A percentile compares a stretch with the other conserved stretches of the same genome.
Evolutionary conservation across 345 rosid species (phyloP).

Genomic region (Anastatica hierochuntica): DNA sequence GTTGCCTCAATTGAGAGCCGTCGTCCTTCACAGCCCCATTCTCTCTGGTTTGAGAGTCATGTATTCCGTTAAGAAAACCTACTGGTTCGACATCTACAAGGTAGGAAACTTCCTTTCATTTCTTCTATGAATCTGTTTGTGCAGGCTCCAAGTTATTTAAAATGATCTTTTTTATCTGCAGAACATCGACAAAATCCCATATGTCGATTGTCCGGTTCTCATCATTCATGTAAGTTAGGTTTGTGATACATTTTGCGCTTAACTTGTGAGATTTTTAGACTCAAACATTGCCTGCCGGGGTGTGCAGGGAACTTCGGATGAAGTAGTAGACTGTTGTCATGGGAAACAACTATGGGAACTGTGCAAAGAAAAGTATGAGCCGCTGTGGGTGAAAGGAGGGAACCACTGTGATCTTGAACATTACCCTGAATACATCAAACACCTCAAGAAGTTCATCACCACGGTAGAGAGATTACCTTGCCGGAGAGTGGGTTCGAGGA

Average conservation of each 20-base stretch:
- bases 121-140: neutral
- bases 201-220: constrained; percentile 66
- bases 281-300: too few relatives aligned
- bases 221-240: constrained; percentile 59
- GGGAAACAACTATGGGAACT: constrained; percentile 82
- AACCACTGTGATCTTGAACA: constrained; percentile 84
- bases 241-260: neutral
- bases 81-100: constrained; percentile 97
- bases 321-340: constrained; percentile 82
- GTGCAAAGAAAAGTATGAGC: constrained; percentile 86
- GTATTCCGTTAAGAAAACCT: constrained; percentile 83
- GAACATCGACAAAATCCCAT: constrained; percentile 81
- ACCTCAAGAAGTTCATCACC: constrained; percentile 76
- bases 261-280: too few relatives aligned
- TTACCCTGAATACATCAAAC: constrained; percentile 74
- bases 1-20: constrained; percentile 66
- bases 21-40: constrained; percentile 92
- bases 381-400: constrained; percentile 88
- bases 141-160: too few relatives aligned
- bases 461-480: constrained; percentile 72
- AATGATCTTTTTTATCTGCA: constrained; percentile 25
- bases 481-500: too few relatives aligned
- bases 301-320: constrained; percentile 91
- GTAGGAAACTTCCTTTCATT: constrained; percentile 14
- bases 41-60: constrained; percentile 84